Conservation (phyloP, 78 protist species). For the Dictyostelium intermedium region DNA sequence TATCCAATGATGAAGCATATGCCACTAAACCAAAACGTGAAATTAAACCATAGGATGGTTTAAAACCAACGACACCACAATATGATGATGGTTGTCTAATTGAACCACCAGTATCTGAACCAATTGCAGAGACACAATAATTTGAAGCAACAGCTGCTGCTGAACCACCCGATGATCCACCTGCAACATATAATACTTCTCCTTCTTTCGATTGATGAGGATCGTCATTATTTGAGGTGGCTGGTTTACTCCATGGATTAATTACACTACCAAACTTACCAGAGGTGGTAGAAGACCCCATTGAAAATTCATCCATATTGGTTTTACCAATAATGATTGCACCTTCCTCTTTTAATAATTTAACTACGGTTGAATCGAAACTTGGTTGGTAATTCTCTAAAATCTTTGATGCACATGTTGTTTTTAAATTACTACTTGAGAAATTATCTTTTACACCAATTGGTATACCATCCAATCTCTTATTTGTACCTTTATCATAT, state of each 20-base stretch:
- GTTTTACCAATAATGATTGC: conserved; percentile 92
- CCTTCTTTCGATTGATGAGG: background rate
- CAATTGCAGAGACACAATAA: conserved; percentile 52
- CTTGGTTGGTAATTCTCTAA: conserved; percentile 74
- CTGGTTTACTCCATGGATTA: conserved; percentile 40
- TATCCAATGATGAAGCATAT: conserved; percentile 87
- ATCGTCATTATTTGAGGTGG: no score
- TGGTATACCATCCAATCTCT: conserved; percentile 86
- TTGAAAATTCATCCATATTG: conserved; percentile 94
- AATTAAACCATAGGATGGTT: conserved; percentile 88
- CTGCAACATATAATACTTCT: conserved; percentile 42
- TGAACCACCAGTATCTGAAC: conserved; percentile 89
- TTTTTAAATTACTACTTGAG: conserved; percentile 53
- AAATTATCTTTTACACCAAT: conserved; percentile 89
- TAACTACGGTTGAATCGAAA: conserved; percentile 84
- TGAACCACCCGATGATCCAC: conserved; percentile 88
- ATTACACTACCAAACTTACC: conserved; percentile 11
- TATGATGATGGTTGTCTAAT: conserved; percentile 86
- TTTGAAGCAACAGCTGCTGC: conserved; percentile 80
- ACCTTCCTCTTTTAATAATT: conserved; percentile 76
- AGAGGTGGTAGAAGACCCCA: conserved; percentile 81
- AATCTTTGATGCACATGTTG: conserved; percentile 87
- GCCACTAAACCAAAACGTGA: conserved; percentile 84
- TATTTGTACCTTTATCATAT: background rate
- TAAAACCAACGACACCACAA: conserved; percentile 90